Evolutionary conservation across 1,284 basidiomycete genomes (phyloP), one percentile per base, ranked within the genome.

Genomic region (Cutaneotrichosporon cavernicola): DNA sequence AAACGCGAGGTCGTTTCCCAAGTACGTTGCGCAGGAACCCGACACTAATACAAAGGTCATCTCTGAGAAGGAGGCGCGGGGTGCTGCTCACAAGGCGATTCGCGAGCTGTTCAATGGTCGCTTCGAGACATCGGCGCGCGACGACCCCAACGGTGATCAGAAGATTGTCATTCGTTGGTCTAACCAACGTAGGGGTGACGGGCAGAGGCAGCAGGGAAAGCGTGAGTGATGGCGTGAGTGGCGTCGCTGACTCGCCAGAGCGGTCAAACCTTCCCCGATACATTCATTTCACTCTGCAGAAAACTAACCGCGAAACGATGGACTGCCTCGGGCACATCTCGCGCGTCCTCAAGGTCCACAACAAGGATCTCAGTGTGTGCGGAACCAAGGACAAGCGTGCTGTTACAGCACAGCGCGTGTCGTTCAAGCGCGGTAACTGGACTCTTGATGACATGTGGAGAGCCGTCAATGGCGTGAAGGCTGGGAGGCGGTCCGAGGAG

Each of bases 341-440:
- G 13, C 88, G 92, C 14, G 85, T 87, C 50, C 83, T 99, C 31
- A 88, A 89, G 63, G 85, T 88, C 72, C 87, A 84, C 43, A 77
- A 86, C 60, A 92, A 89, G 76, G 92, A 96, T 71, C 83, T 99
- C 4, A 87, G 88, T 18, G 90, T 96, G 14, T 92, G 94, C 6
- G 97, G 97, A 0, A 99, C 97, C 4, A 99, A 99, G 78, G 97
- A 99, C 81, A 99, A 98, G 79, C 89, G 97, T 50, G 96, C 92
- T 0, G 91, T 98, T 6, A 99, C 96, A 0, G 89, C 92, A 1
- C 97, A 99, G 77, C 86, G 92, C 0, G 92, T 98, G 13, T 90
- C 91, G 8, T 79, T 98, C 16, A 87, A 88, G 64, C 85, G 97
- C 16, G 87, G 89, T 21, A 86, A 86, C 60, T 89, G 90, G 78